These are phyloP conservation scores for Hypoxylon sp. DNA, from an alignment of 2,329 filamentous ascomycete genomes.

Conservation along the genomic window DNA sequence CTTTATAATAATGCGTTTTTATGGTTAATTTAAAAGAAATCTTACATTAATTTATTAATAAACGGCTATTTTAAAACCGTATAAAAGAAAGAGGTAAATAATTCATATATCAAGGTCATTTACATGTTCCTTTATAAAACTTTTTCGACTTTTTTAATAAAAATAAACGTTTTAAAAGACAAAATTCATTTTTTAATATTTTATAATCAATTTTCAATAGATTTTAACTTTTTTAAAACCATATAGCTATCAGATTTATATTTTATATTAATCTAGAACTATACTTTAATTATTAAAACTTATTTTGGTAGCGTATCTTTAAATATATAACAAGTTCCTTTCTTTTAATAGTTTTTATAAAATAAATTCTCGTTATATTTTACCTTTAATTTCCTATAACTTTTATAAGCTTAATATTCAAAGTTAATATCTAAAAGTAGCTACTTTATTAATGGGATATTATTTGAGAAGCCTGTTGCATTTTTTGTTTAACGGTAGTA, in stretches of 20 bases:
- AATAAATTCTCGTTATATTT: not conserved
- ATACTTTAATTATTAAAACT: not conserved
- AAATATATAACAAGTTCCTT: not conserved
- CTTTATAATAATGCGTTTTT: not conserved
- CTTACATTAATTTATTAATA: not conserved
- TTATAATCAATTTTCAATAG: not conserved
- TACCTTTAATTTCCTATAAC: not conserved
- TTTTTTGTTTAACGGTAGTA: constrained; percentile 1
- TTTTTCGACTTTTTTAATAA: not conserved
- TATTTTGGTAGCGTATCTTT: not conserved
- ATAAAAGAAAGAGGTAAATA: not conserved
- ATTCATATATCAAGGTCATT: not conserved
- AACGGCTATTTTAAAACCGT: not conserved
- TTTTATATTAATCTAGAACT: not conserved
- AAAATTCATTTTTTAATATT: not conserved
- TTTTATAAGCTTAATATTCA: constrained; percentile 1
- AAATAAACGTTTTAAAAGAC: not conserved
- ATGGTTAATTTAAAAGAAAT: not conserved
- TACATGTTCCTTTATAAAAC: not conserved
- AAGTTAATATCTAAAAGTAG: not conserved
- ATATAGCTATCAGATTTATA: not conserved
- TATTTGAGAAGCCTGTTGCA: not conserved
- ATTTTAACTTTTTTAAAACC: not conserved
- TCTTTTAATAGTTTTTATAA: not conserved
- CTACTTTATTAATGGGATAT: not conserved